Evolutionary conservation across 768 basidiomycete genomes (phyloP), one percentile per base, ranked within the genome.

Genomic region (Lactifluus rugatus): DNA sequence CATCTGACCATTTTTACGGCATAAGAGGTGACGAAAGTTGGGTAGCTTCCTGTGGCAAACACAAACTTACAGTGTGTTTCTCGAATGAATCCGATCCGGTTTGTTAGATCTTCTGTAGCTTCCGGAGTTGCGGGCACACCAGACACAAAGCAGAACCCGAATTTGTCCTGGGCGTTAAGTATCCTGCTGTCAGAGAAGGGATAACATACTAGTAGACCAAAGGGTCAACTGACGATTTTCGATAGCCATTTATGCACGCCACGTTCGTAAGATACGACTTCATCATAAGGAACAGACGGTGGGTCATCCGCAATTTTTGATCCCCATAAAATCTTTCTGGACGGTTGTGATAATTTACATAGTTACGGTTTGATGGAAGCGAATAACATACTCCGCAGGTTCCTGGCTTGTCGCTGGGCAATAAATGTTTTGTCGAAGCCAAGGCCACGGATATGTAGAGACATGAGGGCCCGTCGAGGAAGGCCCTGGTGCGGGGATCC

Each of bases 371-470:
- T 8, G 10, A 57, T 34, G 34, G 49, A 44, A 36, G 21, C 41
- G 8, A n/a, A 52, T 41, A 31, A 73, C 78, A 63, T 57, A 85
- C 85, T 82, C 82, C 34, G 69, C 59, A 3, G 62, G 55, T 58
- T 66, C 61, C 58, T 58, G 52, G 44, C 47, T 25, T 11, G 47
- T 48, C 53, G 58, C 67, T 54, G 92, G 90, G 67, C 93, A 88
- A 67, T 94, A 95, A 4, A 90, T 84, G 60, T 91, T 82, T 60
- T 72, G 68, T 65, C 77, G 76, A 3, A 97, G 78, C 87, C 93
- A 95, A 37, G 80, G 73, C 87, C 91, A 92, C 0, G 94, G 92
- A 66, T 90, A 97, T 50, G 85, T 63, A 0, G 93, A 94, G n/a
- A 77, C 70, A 67, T 97, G 94, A 1, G 76, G 73, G 50, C 78